Evolutionary conservation across 176 grass and related monocot genomes (phyloP).

Genomic region (Phoenix dactylifera): DNA sequence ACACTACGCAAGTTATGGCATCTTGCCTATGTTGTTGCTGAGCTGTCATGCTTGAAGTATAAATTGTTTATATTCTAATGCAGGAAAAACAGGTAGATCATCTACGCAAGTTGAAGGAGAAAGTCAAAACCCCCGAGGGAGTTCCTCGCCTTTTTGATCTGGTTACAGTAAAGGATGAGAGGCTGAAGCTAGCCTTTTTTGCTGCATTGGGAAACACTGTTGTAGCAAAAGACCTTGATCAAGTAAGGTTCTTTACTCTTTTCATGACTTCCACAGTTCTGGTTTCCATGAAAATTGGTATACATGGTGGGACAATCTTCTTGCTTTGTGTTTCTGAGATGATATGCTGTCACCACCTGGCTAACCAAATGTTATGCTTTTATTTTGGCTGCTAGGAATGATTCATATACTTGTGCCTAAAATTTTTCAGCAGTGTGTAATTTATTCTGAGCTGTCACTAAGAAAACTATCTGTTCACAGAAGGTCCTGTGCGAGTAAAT

Average conservation of each 20-base stretch:
- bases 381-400: constrained; percentile 1
- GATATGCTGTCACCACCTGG: background rate
- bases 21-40: too few species aligned
- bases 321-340: background rate
- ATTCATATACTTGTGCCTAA: background rate
- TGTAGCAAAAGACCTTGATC: constrained; percentile 77
- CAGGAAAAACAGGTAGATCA: constrained; percentile 83
- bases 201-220: constrained; percentile 71
- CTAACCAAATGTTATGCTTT: background rate
- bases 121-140: constrained; percentile 67
- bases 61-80: constrained; percentile 2
- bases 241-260: constrained; percentile 42
- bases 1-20: too few species aligned
- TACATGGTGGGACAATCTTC: too few species aligned
- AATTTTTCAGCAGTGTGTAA: background rate
- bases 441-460: background rate
- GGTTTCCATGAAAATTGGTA: too few species aligned
- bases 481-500: too few species aligned
- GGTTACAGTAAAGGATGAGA: constrained; percentile 83
- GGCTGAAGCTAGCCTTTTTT: constrained; percentile 73
- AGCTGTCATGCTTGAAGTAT: background rate
- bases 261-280: background rate
- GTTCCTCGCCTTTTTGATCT: constrained; percentile 92
- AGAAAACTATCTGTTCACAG: too few species aligned
- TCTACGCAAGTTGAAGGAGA: constrained; percentile 40